Base-by-base conservation (phyloP, 2,329 filamentous ascomycete genomes). In the Fusarium sp. region DNA sequence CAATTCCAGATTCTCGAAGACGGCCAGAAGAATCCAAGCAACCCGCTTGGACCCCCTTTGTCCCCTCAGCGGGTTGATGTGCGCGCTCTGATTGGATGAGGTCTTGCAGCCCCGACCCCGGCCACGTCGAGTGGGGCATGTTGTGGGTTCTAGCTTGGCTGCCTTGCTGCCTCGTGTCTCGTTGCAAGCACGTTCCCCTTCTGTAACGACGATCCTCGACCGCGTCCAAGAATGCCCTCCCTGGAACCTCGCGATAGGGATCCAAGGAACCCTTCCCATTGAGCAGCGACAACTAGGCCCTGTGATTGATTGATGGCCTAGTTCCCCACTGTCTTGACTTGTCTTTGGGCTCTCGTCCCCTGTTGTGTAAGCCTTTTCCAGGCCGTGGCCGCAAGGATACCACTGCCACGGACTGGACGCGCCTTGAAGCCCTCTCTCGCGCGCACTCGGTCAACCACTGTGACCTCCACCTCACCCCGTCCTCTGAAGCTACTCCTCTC, bases 1-100 rank as follows among this genome's bases (percentile, higher is more conserved):
- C 63, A 62, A 66, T 74, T 72, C 60, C 55, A 73, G 71, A 74
- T 75, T 75, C 73, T 75, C 73, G 73, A 75, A 75, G 71, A 66
- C 68, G 59, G 62, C 73, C 72, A 74, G 73, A 75, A 75, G 71
- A 67, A 73, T 74, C 62, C 58, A 74, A 73, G 53, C 61, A 65
- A 63, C 62, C 64, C 54, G 60, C 71, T 62, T 55, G 71, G 44
- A 57, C 66, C 68, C 66, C 58, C 39, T 67, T 59, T 46, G 43
- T 56, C 48, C 37, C 62, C 55, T 51, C 60, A 51, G 59, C 34
- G 56, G 64, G 64, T 40, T 52, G 51, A 44, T 18, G 48, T 39
- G 30, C 31, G 54, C 51, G 41, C 51, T 44, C 27, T 62, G 50
- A 70, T 71, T 70, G 68, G 68, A 31, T 54, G 16, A 31, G 36